phyloP scores from a whole-genome alignment of 306 rosid genomes.

The Fagus crenata region DNA sequence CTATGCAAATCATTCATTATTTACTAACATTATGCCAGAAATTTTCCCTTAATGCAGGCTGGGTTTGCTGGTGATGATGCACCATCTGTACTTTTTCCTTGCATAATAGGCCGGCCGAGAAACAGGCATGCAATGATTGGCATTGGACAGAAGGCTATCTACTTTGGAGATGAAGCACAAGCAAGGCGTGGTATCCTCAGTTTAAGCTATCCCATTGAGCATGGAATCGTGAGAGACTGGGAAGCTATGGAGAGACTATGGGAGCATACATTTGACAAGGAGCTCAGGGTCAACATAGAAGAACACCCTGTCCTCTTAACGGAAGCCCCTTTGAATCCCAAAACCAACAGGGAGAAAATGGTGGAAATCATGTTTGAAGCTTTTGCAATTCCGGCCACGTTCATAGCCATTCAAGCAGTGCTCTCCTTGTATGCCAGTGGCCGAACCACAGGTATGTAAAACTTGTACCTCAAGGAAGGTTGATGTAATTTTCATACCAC shows the following conservation, averaged over 20 bases:
- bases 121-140: neutral
- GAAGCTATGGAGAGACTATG: conserved; percentile 1
- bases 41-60: neutral
- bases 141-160: neutral
- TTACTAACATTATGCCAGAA: neutral
- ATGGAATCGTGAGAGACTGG: neutral
- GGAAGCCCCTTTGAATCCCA: conserved; percentile 4
- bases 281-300: conserved; percentile 1
- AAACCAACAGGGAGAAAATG: neutral
- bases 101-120: neutral
- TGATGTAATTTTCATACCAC: no score
- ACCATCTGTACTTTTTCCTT: neutral
- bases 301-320: neutral
- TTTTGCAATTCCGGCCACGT: neutral
- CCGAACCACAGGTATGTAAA: conserved; percentile 2
- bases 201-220: conserved; percentile 6
- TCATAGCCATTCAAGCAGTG: neutral
- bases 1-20: neutral
- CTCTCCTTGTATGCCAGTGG: conserved; percentile 5
- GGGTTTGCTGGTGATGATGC: conserved; percentile 1
- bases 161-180: conserved; percentile 4
- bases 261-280: conserved; percentile 2
- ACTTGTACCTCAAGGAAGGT: neutral
- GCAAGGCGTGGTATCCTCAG: conserved; percentile 4
- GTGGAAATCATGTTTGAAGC: neutral